Base-by-base conservation (phyloP, 1,139 yeast species). In the Meyerozyma athensensis region DNA sequence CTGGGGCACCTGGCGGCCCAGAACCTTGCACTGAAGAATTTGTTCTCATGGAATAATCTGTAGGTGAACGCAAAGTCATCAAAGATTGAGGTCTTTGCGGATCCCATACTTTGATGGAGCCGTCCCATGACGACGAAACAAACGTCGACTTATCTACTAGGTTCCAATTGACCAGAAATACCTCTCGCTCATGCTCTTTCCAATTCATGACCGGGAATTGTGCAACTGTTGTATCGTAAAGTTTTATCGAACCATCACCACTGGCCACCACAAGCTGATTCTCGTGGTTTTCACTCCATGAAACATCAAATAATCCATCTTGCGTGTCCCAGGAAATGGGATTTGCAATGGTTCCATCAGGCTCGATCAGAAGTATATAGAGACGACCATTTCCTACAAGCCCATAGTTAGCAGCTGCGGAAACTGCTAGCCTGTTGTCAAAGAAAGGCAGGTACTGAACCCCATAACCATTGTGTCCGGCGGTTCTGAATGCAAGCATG, bases 261-360 rank as follows among this genome's bases (percentile, higher is more conserved):
- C 84, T 80, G 14, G 95, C 94, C 0, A 77, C 79, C 3, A 78
- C 74, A 6, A 85, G 72, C 53, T 90, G 97, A 58, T 87, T 89
- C 48, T 87, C 97, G 56, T 92, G 92, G 10, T 72, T 44, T 58
- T 92, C 97, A 40, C 92, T 84, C 97, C 97, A 92, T 1, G 94
- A 76, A 4, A 86, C 63, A 51, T 86, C 95, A 54, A 86, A 89
- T 17, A 90, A 65, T 4, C 97, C 96, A 59, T 92, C 98, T 58
- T 90, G 97, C 1, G 97, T 90, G 44, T 89, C 90, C 68, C 87
- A 90, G 12, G 72, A 62, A 4, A 73, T 65, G 39, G 78, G 81
- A 31, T 74, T 74, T 5, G 54, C 52, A 17, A 86, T 72, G 16
- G 55, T 54, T 1, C 97, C 97, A 43, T 70, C 66, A 7, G 79